Evolutionary conservation across 345 rosid genomes (phyloP).

Genomic region (Citrus unshiu): DNA sequence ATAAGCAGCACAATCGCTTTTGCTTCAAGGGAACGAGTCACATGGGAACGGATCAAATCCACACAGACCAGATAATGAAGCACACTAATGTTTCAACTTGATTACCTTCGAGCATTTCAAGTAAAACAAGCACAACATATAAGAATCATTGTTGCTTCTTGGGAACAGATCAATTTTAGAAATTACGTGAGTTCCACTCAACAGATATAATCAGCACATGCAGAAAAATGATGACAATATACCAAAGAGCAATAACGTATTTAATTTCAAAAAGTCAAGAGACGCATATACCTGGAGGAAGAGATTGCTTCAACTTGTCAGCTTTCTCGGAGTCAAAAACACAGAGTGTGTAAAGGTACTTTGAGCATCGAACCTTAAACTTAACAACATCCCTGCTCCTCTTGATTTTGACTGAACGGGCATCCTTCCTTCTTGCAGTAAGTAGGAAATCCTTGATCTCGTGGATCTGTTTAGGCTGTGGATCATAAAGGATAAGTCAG

Average conservation of each 20-base stretch:
- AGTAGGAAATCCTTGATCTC: conserved; percentile 70
- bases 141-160: too few species aligned
- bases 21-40: conserved; percentile 40
- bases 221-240: neutral
- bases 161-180: neutral
- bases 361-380: conserved; percentile 68
- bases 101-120: neutral
- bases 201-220: neutral
- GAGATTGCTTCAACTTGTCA: conserved; percentile 65
- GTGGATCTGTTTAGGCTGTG: conserved; percentile 62
- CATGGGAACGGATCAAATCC: conserved; percentile 19
- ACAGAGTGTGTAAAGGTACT: conserved; percentile 60
- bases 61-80: conserved; percentile 28
- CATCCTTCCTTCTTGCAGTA: conserved; percentile 72
- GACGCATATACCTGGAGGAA: conserved; percentile 51
- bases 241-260: neutral
- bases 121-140: neutral
- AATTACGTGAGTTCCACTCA: neutral
- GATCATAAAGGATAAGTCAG: neutral
- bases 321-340: conserved; percentile 63
- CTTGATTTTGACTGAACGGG: conserved; percentile 66
- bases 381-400: conserved; percentile 58
- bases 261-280: neutral
- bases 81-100: neutral
- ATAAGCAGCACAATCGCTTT: conserved; percentile 15